Base-by-base conservation (phyloP, 1,139 yeast genomes). In the Starmera stellimalicola region DNA sequence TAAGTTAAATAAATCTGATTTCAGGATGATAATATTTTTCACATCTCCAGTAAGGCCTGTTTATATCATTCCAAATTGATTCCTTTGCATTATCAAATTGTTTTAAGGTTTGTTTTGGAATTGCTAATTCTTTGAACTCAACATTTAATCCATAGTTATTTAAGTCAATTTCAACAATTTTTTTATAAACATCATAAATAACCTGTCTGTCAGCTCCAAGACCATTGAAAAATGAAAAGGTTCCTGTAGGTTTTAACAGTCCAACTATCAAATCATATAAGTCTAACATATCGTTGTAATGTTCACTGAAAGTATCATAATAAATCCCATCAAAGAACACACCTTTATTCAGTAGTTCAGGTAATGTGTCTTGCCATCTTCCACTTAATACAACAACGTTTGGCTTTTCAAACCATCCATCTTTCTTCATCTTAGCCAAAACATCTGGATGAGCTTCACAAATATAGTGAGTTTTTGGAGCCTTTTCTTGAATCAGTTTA, bases 361-460 rank as follows among this genome's bases (percentile, higher is more conserved):
- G 82, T 27, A 88, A 54, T 10, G 76, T 69, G 29, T 82, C 93
- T 55, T 88, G 95, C 97, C 97, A 88, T 51, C 87, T 70, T 12
- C 97, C 97, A 47, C 77, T 84, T 26, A 88, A 61, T 2, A 88
- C 62, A 3, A 73, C 73, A 19, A 88, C 95, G 41, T 74, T 75
- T 9, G 71, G 63, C 49, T 73, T 80, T 6, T 77, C 79, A 52
- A 72, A 77, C 97, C 97, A 88, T 3, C 96, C 96, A 45, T 82
- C 91, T 1, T 54, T 49, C 37, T 64, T 64, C 65, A 88, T 61
- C 48, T 82, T 79, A 1, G 57, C 55, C 23, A 88, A 59, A 6
- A 88, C 97, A 47, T 83, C 94, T 1, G 97, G 96, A 48, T 88
- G 97, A 0, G 97, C 96, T 55, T 88, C 97, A 44, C 87, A 77